Evolutionary conservation across 116 monocot genomes (phyloP).

Genomic region (Papilionanthe hybrid): DNA sequence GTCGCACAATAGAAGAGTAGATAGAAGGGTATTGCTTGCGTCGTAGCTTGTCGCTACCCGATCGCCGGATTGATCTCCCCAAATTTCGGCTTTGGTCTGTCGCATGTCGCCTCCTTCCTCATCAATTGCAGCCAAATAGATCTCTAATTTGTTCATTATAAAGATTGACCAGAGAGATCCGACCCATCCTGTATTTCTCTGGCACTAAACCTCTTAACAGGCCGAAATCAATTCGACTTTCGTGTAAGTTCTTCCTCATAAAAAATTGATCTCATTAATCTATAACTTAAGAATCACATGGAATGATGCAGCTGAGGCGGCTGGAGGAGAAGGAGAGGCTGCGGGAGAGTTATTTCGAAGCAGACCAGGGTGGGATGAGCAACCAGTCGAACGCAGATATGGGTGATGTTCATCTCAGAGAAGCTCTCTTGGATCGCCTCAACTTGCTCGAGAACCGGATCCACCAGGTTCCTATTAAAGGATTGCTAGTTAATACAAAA

Average conservation of each 20-base stretch:
- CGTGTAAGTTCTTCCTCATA: conserved; percentile 12
- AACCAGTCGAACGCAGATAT: conserved; percentile 24
- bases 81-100: too few species aligned
- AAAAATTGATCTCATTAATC: too few species aligned
- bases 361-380: conserved; percentile 11
- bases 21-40: too few species aligned
- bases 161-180: too few species aligned
- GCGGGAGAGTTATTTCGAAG: conserved; percentile 21
- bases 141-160: too few species aligned
- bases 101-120: too few species aligned
- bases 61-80: too few species aligned
- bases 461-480: conserved; percentile 25
- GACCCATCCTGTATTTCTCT: too few species aligned
- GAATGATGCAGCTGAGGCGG: conserved; percentile 56
- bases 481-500: too few species aligned
- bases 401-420: conserved; percentile 33
- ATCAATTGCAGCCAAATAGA: too few species aligned
- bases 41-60: too few species aligned
- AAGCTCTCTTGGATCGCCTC: conserved; percentile 49
- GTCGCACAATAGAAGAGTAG: too few species aligned
- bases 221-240: conserved; percentile 28
- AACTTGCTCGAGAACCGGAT: conserved; percentile 53
- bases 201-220: conserved; percentile 5
- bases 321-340: conserved; percentile 53
- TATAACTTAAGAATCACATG: not conserved